phyloP scores from a whole-genome alignment of 2,329 filamentous ascomycete genomes.

The Alternaria panax region DNA sequence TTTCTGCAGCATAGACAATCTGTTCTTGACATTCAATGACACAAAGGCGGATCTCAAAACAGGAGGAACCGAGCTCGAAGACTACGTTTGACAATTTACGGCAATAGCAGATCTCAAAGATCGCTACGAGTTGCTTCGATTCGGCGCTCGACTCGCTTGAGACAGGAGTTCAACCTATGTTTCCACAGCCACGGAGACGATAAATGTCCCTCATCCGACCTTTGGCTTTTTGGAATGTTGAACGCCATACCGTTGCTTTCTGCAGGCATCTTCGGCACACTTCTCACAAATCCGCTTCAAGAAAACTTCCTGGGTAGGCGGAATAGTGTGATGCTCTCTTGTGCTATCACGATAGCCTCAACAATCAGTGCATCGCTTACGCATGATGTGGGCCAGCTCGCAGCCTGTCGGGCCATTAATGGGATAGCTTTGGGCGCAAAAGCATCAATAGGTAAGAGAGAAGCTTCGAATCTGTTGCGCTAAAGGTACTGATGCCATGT shows the following conservation, averaged over 20 bases:
- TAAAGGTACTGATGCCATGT: not conserved
- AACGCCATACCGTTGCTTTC: slow-evolving; percentile 32
- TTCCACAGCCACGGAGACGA: not conserved
- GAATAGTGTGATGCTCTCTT: slow-evolving; percentile 29
- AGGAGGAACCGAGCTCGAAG: slow-evolving; percentile 26
- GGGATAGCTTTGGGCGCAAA: slow-evolving; percentile 32
- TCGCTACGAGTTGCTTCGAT: slow-evolving; percentile 24
- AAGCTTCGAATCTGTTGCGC: not conserved
- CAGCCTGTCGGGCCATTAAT: slow-evolving; percentile 28
- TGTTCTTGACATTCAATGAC: slow-evolving; percentile 31
- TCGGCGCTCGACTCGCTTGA: slow-evolving; percentile 32
- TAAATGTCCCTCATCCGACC: slow-evolving; percentile 13
- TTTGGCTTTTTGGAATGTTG: slow-evolving; percentile 33
- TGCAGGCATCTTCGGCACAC: slow-evolving; percentile 28
- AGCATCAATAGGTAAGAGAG: slow-evolving; percentile 24
- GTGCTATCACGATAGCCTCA: slow-evolving; percentile 26
- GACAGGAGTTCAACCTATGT: slow-evolving; percentile 28
- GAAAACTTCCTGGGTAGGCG: slow-evolving; percentile 29
- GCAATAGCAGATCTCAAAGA: slow-evolving; percentile 20
- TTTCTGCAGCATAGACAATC: slow-evolving; percentile 26
- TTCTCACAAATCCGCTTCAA: slow-evolving; percentile 29
- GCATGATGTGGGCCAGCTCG: slow-evolving; percentile 22
- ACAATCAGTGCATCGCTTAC: slow-evolving; percentile 33
- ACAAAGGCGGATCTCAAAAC: slow-evolving; percentile 11
- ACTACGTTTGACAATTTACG: slow-evolving; percentile 30